phyloP scores from a whole-genome alignment of 2,329 filamentous ascomycete genomes.

The Beauveria bassiana region DNA sequence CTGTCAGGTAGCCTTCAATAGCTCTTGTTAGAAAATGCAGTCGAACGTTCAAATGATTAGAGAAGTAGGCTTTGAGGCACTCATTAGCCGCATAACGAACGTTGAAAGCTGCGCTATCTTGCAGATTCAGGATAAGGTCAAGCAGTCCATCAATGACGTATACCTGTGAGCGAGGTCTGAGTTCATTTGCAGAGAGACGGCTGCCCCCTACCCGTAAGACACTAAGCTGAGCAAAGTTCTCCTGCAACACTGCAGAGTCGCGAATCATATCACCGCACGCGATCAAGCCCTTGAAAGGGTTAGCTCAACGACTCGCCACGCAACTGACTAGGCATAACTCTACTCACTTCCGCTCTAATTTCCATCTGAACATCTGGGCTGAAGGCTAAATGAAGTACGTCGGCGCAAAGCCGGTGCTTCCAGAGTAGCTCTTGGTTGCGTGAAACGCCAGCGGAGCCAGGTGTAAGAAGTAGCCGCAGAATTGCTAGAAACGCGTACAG shows the following conservation, averaged over 20 bases:
- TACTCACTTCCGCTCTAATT: conserved; percentile 69
- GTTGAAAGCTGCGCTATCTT: conserved; percentile 63
- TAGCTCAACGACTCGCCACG: conserved; percentile 9
- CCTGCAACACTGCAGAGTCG: conserved; percentile 71
- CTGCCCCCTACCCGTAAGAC: conserved; percentile 49
- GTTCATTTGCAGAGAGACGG: conserved; percentile 29
- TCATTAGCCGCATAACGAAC: conserved; percentile 78
- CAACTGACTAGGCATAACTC: conserved; percentile 8
- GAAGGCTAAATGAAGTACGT: conserved; percentile 78
- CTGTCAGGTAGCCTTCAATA: conserved; percentile 76
- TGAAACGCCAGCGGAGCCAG: conserved; percentile 70
- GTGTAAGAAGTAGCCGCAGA: conserved; percentile 74
- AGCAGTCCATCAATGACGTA: conserved; percentile 93
- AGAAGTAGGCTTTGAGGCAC: conserved; percentile 89
- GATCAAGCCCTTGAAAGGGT: conserved; percentile 51
- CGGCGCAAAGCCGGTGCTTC: conserved; percentile 70
- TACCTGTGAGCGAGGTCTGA: conserved; percentile 52
- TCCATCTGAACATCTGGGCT: conserved; percentile 61
- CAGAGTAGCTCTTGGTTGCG: conserved; percentile 84
- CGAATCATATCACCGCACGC: conserved; percentile 85
- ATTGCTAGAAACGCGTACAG: conserved; percentile 84
- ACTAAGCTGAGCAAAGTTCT: conserved; percentile 80
- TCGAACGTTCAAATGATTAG: conserved; percentile 70
- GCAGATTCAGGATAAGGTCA: conserved; percentile 67
- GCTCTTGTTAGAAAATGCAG: conserved; percentile 81